phyloP scores from a whole-genome alignment of 345 rosid genomes.

The Garcia nutans region DNA sequence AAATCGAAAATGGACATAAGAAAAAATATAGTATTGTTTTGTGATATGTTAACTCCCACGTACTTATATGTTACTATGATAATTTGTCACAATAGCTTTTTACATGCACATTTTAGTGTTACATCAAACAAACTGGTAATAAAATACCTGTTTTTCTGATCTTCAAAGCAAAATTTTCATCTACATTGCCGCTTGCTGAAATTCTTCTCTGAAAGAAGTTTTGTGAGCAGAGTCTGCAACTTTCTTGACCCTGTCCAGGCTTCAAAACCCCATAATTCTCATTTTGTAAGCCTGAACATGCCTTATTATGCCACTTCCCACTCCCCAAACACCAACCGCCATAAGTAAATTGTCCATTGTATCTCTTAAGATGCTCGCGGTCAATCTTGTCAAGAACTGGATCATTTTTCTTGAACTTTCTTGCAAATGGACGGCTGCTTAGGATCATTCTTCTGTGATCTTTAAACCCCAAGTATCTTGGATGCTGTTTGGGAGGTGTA shows the following conservation, averaged over 20 bases:
- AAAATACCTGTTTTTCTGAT: not conserved
- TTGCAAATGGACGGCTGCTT: conserved; percentile 78
- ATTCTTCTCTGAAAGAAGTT: conserved; percentile 44
- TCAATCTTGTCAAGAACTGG: conserved; percentile 76
- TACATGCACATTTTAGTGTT: not conserved
- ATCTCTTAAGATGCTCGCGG: conserved; percentile 57
- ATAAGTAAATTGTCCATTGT: conserved; percentile 31
- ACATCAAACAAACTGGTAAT: not conserved
- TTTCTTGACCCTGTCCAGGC: conserved; percentile 80
- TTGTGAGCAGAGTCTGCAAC: conserved; percentile 54
- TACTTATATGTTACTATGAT: not conserved
- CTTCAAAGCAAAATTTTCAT: conserved; percentile 4
- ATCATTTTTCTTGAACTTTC: conserved; percentile 76
- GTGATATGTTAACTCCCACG: not conserved
- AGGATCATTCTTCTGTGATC: conserved; percentile 68
- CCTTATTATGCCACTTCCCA: conserved; percentile 23
- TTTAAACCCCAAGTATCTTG: conserved; percentile 52
- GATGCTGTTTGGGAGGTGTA: conserved; percentile 95
- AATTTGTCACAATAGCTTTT: not conserved
- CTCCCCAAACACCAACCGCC: conserved; percentile 58
- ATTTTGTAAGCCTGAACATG: conserved; percentile 32
- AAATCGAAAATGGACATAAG: too few species aligned
- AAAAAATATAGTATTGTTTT: not conserved
- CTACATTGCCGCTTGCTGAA: conserved; percentile 71
- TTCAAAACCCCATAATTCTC: conserved; percentile 45